These are phyloP conservation scores for Penicillium cinerascens DNA, from an alignment of 495 filamentous ascomycete genomes.

Conservation along the genomic window DNA sequence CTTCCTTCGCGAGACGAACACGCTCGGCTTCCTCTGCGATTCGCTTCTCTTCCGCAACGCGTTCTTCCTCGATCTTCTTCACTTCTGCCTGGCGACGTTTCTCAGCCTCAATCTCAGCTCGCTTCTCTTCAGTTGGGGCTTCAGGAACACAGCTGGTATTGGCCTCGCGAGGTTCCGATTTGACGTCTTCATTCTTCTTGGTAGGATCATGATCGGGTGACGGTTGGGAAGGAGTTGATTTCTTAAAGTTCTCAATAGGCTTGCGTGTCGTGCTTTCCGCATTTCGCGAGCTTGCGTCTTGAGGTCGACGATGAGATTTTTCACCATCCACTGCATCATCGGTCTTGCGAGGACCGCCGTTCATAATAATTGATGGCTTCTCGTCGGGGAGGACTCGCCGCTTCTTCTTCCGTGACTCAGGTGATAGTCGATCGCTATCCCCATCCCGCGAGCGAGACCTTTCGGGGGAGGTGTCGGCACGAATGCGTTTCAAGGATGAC, in stretches of 20 bases:
- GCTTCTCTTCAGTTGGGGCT: slow-evolving; percentile 27
- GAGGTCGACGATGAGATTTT: slow-evolving; percentile 25
- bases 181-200: slow-evolving; percentile 26
- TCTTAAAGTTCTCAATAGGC: slow-evolving; percentile 14
- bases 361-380: slow-evolving; percentile 29
- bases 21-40: slow-evolving; percentile 47
- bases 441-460: slow-evolving; percentile 52
- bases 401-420: slow-evolving; percentile 47
- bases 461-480: slow-evolving; percentile 65
- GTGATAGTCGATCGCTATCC: slow-evolving; percentile 34
- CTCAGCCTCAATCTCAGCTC: slow-evolving; percentile 38
- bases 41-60: slow-evolving; percentile 36
- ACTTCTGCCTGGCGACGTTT: slow-evolving; percentile 36
- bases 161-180: slow-evolving; percentile 28
- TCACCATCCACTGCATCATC: slow-evolving; percentile 16
- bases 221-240: slow-evolving; percentile 8
- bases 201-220: slow-evolving; percentile 19
- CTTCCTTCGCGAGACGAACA: slow-evolving; percentile 39
- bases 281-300: slow-evolving; percentile 16
- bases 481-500: slow-evolving; percentile 55
- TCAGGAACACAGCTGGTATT: slow-evolving; percentile 26
- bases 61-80: slow-evolving; percentile 24
- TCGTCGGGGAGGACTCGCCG: slow-evolving; percentile 46
- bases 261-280: slow-evolving; percentile 12
- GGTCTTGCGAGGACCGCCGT: slow-evolving; percentile 32